phyloP scores from a whole-genome alignment of 306 rosid species.

The Citrullus mucosospermus region DNA sequence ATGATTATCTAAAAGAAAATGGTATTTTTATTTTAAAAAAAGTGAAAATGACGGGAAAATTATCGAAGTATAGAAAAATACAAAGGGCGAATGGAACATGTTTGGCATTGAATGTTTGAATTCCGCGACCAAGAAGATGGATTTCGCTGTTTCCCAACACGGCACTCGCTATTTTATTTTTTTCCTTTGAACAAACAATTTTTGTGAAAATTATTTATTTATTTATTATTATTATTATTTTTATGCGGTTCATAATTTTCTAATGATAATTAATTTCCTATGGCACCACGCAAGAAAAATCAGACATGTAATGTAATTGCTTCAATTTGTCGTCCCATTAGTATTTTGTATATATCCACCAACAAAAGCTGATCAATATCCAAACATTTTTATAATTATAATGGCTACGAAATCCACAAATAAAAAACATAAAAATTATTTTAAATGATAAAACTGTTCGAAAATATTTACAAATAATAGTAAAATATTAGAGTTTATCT shows the following conservation, averaged over 20 bases:
- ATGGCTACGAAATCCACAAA: too few relatives aligned
- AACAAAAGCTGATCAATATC: background rate
- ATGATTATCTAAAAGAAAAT: too few relatives aligned
- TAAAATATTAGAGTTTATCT: too few relatives aligned
- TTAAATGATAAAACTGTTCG: too few relatives aligned
- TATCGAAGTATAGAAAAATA: background rate
- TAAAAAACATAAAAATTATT: too few relatives aligned
- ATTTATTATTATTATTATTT: background rate
- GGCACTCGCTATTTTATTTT: background rate
- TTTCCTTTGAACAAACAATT: background rate
- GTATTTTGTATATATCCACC: background rate
- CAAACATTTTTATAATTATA: background rate
- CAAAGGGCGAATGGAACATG: background rate
- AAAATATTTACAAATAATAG: too few relatives aligned
- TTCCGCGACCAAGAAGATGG: background rate
- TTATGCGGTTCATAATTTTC: background rate
- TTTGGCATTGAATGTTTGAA: conserved; percentile 3
- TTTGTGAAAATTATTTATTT: background rate
- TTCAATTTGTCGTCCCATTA: background rate
- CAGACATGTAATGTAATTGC: background rate
- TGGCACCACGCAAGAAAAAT: background rate
- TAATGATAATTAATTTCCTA: background rate
- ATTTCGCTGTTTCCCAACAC: background rate
- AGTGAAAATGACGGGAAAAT: background rate
- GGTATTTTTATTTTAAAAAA: background rate